These are phyloP conservation scores for Leccinum huronense DNA, from an alignment of 1,284 basidiomycete genomes.

Conservation along the genomic window DNA sequence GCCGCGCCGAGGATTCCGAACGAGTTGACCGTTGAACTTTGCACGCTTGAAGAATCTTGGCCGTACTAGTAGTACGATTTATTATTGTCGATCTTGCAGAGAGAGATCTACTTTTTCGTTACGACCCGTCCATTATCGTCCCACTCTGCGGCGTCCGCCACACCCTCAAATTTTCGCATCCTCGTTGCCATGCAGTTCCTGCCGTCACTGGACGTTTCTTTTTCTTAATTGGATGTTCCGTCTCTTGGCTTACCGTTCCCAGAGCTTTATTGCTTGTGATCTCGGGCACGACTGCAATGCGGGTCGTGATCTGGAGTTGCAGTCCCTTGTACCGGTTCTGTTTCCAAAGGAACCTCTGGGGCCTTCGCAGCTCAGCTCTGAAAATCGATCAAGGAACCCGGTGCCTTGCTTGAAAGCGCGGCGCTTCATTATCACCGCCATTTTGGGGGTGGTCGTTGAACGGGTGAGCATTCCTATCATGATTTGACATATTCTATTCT, in stretches of 20 bases:
- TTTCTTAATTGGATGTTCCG: conserved; percentile 26
- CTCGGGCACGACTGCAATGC: conserved; percentile 16
- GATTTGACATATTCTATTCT: conserved; percentile 33
- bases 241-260: conserved; percentile 9
- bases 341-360: conserved; percentile 30
- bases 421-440: conserved; percentile 17
- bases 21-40: conserved; percentile 16
- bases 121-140: conserved; percentile 8
- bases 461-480: conserved; percentile 28
- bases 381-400: conserved; percentile 33
- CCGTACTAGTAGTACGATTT: neutral
- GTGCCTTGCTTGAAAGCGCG: conserved; percentile 26
- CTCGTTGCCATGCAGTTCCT: conserved; percentile 27
- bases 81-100: neutral
- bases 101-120: conserved; percentile 9
- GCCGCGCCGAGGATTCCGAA: conserved; percentile 25
- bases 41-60: neutral
- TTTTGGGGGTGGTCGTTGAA: conserved; percentile 10
- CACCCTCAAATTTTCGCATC: conserved; percentile 12
- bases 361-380: conserved; percentile 13
- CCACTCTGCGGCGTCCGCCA: conserved; percentile 31
- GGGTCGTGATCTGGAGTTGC: conserved; percentile 32
- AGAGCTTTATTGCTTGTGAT: conserved; percentile 27
- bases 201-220: conserved; percentile 27
- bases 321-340: conserved; percentile 17